Conservation (phyloP, 495 filamentous ascomycete genomes). For the Bacidia rubella region DNA sequence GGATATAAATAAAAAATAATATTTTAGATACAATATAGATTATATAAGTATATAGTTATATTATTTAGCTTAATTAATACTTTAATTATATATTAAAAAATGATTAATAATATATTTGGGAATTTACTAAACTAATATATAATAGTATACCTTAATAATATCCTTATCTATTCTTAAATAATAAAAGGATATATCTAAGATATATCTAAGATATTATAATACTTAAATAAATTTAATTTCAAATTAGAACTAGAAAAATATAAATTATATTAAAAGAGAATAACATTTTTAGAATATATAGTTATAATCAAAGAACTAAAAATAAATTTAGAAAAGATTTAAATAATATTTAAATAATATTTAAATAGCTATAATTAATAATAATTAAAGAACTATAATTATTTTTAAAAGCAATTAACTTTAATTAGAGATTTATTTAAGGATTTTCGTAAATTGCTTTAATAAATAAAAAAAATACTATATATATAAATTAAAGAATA, state of each 20-base stretch:
- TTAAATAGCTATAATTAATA: not conserved
- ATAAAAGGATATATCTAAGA: constrained; percentile 2
- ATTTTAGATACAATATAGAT: constrained; percentile 1
- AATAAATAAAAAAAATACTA: constrained; percentile 9
- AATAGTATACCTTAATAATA: constrained; percentile 8
- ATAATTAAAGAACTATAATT: constrained; percentile 14
- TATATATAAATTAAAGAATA: constrained; percentile 10
- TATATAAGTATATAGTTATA: constrained; percentile 4
- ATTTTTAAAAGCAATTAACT: constrained; percentile 18
- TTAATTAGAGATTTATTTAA: constrained; percentile 16
- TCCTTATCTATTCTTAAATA: constrained; percentile 1
- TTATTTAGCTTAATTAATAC: constrained; percentile 4
- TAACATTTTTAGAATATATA: constrained; percentile 23
- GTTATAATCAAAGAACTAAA: constrained; percentile 16
- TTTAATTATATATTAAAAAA: constrained; percentile 1
- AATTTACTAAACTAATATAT: not conserved
- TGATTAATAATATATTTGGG: not conserved
- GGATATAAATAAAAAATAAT: constrained; percentile 2
- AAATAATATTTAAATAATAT: constrained; percentile 17
- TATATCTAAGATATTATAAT: not conserved
- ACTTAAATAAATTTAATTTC: constrained; percentile 16
- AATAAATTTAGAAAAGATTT: constrained; percentile 21
- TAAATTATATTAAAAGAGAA: constrained; percentile 20
- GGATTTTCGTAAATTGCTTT: constrained; percentile 8
- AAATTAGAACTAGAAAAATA: constrained; percentile 22